phyloP scores from a whole-genome alignment of 108 stramenopile genomes.

The Nitzschia putrida region DNA sequence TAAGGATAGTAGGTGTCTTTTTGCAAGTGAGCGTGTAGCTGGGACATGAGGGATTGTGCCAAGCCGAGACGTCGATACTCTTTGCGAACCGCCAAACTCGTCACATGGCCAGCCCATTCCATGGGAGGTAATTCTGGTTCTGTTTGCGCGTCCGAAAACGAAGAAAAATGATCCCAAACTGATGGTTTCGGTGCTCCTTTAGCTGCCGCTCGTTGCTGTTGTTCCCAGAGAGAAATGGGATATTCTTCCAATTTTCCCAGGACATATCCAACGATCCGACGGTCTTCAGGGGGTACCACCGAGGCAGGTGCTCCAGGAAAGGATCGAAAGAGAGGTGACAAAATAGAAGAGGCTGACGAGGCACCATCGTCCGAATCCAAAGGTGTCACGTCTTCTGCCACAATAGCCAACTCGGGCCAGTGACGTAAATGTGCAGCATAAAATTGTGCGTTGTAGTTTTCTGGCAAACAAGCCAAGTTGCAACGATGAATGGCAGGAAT shows the following conservation, averaged over 20 bases:
- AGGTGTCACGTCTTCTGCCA: conserved; percentile 63
- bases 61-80: conserved; percentile 77
- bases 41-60: conserved; percentile 67
- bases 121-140: not conserved
- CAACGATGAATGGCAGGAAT: conserved; percentile 74
- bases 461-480: conserved; percentile 86
- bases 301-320: not conserved
- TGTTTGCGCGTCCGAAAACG: not conserved
- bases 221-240: not conserved
- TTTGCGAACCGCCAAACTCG: conserved; percentile 76
- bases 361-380: not conserved
- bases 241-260: conserved; percentile 80
- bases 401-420: conserved; percentile 84
- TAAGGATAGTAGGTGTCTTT: conserved; percentile 27
- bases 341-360: not conserved
- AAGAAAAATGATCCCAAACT: conserved; percentile 29
- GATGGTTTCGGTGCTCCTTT: conserved; percentile 4
- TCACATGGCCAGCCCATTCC: conserved; percentile 71
- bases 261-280: conserved; percentile 83
- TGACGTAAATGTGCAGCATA: conserved; percentile 75
- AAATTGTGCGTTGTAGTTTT: conserved; percentile 87
- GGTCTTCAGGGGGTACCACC: conserved; percentile 6
- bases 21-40: conserved; percentile 78
- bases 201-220: not conserved
- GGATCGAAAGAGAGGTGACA: conserved; percentile 9